Percentiles rank a stretch among this genome's conserved stretches.
These are phyloP conservation scores for Lizonia empirigonia DNA, from an alignment of 2,329 filamentous ascomycete genomes.

Conservation along the genomic window DNA sequence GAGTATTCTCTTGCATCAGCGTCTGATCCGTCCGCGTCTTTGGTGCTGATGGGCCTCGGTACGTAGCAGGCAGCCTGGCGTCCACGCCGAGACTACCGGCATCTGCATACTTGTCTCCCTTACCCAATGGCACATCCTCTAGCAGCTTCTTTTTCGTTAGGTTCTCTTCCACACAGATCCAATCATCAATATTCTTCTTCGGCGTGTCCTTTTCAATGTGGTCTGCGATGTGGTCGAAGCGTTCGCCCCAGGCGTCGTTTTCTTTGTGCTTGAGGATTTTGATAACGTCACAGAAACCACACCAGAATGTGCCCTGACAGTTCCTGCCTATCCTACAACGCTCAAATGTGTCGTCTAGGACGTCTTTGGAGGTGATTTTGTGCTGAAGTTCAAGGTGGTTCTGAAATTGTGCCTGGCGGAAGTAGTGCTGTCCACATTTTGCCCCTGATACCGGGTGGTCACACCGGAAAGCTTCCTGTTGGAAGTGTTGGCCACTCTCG, in stretches of 20 bases:
- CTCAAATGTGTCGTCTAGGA: conserved; percentile 52
- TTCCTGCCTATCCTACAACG: conserved; percentile 67
- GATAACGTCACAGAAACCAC: conserved; percentile 74
- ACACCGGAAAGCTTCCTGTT: conserved; percentile 75
- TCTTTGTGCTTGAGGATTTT: conserved; percentile 59
- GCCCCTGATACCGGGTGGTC: conserved; percentile 43
- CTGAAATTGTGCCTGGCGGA: conserved; percentile 64
- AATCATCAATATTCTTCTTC: conserved; percentile 59
- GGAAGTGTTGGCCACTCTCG: conserved; percentile 78
- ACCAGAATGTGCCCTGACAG: conserved; percentile 76
- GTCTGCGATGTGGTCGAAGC: conserved; percentile 76
- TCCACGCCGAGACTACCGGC: neutral
- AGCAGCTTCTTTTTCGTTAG: conserved; percentile 40
- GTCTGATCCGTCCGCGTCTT: too few species aligned
- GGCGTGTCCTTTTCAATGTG: conserved; percentile 65
- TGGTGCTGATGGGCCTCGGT: too few species aligned
- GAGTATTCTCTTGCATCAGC: too few species aligned
- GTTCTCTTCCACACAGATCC: conserved; percentile 55
- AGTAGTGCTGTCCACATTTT: conserved; percentile 64
- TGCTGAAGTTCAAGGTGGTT: conserved; percentile 65
- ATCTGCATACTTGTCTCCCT: conserved; percentile 16
- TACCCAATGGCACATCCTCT: conserved; percentile 26
- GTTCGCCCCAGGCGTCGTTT: conserved; percentile 63
- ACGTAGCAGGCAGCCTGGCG: too few species aligned
- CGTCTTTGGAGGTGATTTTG: conserved; percentile 32